These are phyloP conservation scores for Cercospora sesami DNA, from an alignment of 2,329 filamentous ascomycete genomes.

Conservation along the genomic window DNA sequence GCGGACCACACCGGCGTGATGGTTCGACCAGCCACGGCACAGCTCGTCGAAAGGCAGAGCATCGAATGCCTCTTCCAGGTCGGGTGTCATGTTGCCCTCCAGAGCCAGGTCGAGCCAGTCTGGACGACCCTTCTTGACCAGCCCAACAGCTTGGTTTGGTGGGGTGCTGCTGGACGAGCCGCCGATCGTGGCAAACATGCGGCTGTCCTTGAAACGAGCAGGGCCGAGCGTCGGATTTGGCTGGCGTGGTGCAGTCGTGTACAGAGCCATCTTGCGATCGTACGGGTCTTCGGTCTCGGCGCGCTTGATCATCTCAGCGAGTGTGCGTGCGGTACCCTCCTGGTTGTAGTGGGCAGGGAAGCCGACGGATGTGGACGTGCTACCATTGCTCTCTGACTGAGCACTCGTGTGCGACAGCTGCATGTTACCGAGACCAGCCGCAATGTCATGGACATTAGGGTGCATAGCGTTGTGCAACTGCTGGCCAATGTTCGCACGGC, in stretches of 20 bases:
- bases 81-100: constrained; percentile 29
- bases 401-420: not conserved
- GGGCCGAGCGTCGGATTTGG: constrained; percentile 25
- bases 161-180: not conserved
- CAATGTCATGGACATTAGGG: not conserved
- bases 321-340: not conserved
- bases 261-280: constrained; percentile 21
- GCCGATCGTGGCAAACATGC: constrained; percentile 22
- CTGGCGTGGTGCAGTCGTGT: constrained; percentile 16
- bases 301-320: constrained; percentile 21
- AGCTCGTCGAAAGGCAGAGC: constrained; percentile 36
- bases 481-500: not conserved
- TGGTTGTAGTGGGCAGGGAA: not conserved
- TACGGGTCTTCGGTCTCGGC: constrained; percentile 25
- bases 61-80: constrained; percentile 32
- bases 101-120: constrained; percentile 25
- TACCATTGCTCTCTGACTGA: not conserved
- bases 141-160: constrained; percentile 4
- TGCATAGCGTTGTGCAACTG: not conserved
- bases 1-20: constrained; percentile 32
- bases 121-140: constrained; percentile 11
- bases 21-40: constrained; percentile 40
- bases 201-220: constrained; percentile 30
- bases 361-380: not conserved
- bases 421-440: constrained; percentile 9